phyloP scores from a whole-genome alignment of 2,329 filamentous ascomycete genomes.

The Talaromyces sp. region DNA sequence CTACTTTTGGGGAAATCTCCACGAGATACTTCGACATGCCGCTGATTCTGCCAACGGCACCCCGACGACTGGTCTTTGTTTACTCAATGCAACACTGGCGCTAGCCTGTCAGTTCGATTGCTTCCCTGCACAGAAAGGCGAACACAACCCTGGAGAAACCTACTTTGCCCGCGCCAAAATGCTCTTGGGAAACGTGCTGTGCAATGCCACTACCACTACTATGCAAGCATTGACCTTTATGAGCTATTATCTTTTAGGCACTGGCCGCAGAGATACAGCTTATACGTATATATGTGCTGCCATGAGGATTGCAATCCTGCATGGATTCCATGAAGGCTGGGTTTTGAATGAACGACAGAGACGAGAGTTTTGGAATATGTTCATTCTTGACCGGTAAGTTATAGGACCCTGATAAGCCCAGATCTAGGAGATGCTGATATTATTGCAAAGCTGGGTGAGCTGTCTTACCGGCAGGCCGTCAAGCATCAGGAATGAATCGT shows the following conservation, averaged over 20 bases:
- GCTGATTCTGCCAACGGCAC: background rate
- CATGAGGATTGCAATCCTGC: slow-evolving; percentile 47
- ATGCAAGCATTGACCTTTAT: slow-evolving; percentile 45
- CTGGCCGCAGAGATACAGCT: slow-evolving; percentile 47
- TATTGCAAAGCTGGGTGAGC: slow-evolving; percentile 33
- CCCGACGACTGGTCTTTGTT: slow-evolving; percentile 29
- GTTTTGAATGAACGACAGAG: slow-evolving; percentile 41
- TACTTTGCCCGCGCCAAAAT: slow-evolving; percentile 43
- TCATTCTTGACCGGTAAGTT: slow-evolving; percentile 46
- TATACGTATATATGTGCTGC: slow-evolving; percentile 47
- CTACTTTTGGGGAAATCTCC: slow-evolving; percentile 46
- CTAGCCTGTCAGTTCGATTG: slow-evolving; percentile 31
- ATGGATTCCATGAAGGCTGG: slow-evolving; percentile 45
- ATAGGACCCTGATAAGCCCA: background rate
- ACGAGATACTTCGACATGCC: slow-evolving; percentile 31
- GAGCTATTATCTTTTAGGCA: slow-evolving; percentile 48
- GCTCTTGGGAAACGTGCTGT: slow-evolving; percentile 47
- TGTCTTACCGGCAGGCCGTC: slow-evolving; percentile 50
- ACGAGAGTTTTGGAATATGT: slow-evolving; percentile 51
- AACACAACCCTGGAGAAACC: slow-evolving; percentile 37
- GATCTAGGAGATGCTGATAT: background rate
- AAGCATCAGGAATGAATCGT: slow-evolving; percentile 45
- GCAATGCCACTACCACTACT: slow-evolving; percentile 41
- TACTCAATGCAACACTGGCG: slow-evolving; percentile 47
- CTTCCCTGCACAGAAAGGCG: slow-evolving; percentile 22